Conservation (phyloP, 2,329 filamentous ascomycete genomes). For the Pyricularia grisea region DNA sequence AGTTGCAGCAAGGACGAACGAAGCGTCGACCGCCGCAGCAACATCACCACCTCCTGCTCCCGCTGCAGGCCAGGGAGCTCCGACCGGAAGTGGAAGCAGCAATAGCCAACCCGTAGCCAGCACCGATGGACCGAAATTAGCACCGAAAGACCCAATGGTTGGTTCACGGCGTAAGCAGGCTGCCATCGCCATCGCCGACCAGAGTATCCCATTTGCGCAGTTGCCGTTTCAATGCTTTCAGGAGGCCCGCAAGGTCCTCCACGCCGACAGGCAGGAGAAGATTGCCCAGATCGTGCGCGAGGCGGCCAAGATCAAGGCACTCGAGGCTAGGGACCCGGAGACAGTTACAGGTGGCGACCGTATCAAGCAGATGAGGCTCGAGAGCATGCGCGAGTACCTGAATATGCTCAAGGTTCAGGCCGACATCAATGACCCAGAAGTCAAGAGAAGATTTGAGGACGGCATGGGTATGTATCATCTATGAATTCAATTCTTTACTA, state of each 20-base stretch:
- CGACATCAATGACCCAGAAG: conserved; percentile 88
- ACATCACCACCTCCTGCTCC: background rate
- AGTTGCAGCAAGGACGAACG: background rate
- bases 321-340: conserved; percentile 48
- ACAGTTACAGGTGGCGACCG: conserved; percentile 51
- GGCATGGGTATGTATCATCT: conserved; percentile 52
- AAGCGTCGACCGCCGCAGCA: background rate
- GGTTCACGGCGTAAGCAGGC: conserved; percentile 78
- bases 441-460: conserved; percentile 92
- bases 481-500: background rate
- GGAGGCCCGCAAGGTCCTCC: conserved; percentile 77
- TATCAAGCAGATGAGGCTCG: conserved; percentile 57
- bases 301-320: conserved; percentile 55
- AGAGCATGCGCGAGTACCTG: conserved; percentile 61
- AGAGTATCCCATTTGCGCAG: conserved; percentile 78
- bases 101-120: background rate
- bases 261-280: conserved; percentile 74
- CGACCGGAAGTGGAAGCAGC: background rate
- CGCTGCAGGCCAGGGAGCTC: background rate
- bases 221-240: conserved; percentile 97
- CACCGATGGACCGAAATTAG: background rate
- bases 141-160: conserved; percentile 26
- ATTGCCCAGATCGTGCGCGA: conserved; percentile 60
- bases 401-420: conserved; percentile 79
- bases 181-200: conserved; percentile 49